Percentiles rank a stretch among this genome's conserved stretches.
These are phyloP conservation scores for Ogataea glucozyma DNA, from an alignment of 805 yeast genomes.

Conservation along the genomic window DNA sequence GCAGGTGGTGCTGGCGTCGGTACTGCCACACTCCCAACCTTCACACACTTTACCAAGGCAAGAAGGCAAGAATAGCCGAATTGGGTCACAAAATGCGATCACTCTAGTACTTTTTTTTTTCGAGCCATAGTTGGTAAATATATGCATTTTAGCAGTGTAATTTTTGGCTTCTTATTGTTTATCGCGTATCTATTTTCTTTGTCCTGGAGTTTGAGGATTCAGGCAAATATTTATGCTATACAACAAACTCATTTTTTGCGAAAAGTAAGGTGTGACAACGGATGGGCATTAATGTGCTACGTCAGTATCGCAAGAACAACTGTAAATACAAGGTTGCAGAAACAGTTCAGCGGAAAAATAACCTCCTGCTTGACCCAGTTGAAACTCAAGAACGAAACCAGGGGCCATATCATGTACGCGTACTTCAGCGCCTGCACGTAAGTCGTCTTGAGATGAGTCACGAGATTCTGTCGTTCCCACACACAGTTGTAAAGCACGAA, in stretches of 20 bases:
- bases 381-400: constrained; percentile 53
- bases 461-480: constrained; percentile 53
- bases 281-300: no score
- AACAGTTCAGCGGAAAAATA: constrained; percentile 60
- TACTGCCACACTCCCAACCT: no score
- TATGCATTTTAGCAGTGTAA: neutral
- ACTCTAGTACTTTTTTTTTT: neutral
- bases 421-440: constrained; percentile 50
- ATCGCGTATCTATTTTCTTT: neutral
- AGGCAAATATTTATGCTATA: constrained; percentile 2
- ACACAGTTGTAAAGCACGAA: constrained; percentile 49
- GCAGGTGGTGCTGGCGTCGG: neutral
- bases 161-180: no score
- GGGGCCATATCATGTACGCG: constrained; percentile 61
- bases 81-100: constrained; percentile 6
- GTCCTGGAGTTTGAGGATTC: neutral
- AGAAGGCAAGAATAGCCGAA: constrained; percentile 1
- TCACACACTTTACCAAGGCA: neutral
- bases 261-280: no score
- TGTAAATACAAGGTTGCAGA: constrained; percentile 58
- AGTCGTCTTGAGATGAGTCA: constrained; percentile 36
- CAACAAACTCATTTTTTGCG: neutral
- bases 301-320: constrained; percentile 45
- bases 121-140: neutral
- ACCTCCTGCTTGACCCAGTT: constrained; percentile 46